These are phyloP conservation scores for Carex cristatella DNA, from an alignment of 176 grass and related monocot species.

Conservation along the genomic window DNA sequence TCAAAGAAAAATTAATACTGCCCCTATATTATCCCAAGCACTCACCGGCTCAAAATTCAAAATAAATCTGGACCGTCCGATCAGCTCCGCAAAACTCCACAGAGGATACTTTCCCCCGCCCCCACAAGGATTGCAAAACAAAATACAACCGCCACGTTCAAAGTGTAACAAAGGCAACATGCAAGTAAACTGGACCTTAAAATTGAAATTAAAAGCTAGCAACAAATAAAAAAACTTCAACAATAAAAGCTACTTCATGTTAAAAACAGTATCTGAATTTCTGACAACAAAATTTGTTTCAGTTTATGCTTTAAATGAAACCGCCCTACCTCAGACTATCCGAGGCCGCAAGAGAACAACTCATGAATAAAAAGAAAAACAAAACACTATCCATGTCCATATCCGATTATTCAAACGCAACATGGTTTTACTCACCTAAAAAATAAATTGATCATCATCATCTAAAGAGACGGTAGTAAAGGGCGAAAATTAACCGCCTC, in stretches of 20 bases:
- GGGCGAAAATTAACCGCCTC: slow-evolving; percentile 9
- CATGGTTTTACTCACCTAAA: background rate
- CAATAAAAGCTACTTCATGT: background rate
- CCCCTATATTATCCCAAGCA: too few species aligned
- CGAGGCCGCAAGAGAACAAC: background rate
- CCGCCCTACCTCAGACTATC: background rate
- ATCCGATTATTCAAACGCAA: slow-evolving; percentile 16
- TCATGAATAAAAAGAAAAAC: background rate
- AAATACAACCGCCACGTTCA: background rate
- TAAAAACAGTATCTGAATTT: slow-evolving; percentile 5
- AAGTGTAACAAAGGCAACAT: background rate
- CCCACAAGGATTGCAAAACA: background rate
- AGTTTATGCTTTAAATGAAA: background rate
- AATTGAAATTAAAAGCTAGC: background rate
- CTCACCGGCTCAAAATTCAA: too few species aligned
- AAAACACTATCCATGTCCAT: slow-evolving; percentile 11
- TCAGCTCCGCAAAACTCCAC: too few species aligned
- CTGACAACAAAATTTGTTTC: slow-evolving; percentile 8
- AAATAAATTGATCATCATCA: slow-evolving; percentile 19
- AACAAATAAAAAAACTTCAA: background rate
- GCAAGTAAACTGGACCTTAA: too few species aligned
- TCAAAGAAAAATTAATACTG: too few species aligned
- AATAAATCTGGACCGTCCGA: too few species aligned
- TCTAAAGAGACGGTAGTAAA: background rate
- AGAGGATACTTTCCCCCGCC: too few species aligned